Base-by-base conservation (phyloP, 2,329 filamentous ascomycete genomes). In the Juglanconis oblonga region DNA sequence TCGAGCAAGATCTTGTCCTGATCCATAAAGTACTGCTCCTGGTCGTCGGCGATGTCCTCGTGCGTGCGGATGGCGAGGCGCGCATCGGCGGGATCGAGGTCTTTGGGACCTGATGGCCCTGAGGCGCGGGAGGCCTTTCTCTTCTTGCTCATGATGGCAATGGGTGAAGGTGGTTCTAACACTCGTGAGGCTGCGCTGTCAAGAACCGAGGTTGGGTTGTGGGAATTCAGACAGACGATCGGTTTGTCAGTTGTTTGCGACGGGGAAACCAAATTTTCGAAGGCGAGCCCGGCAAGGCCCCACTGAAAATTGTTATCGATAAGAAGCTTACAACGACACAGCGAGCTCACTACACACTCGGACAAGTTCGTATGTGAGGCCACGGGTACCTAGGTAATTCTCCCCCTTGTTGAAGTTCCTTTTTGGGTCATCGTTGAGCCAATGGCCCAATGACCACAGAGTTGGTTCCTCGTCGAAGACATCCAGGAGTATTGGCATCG, bases 21-120 rank as follows among this genome's bases (percentile, higher is more conserved):
- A 65, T 93, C 89, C 62, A 93, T 80, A 69, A 94, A 91, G 73
- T 97, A 96, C 72, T 97, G 92, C 73, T 99, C 95, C 73, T 97
- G 92, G 1, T 92, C 96, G 72, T 97, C 89, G 65, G 93, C 91
- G 67, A 99, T 88, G 75, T 96, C 92, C 74, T 94, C 87, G 73
- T 84, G 94, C 2, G 85, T 87, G 51, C 74, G 79, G 67, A 87
- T 78, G 31, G 80, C 81, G 14, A 92, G 81, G 55, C 86, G 85
- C 40, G 87, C 84, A 64, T 87, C 86, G 36, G 77, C 75, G 52
- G 78, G 70, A 69, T 87, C 76, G 62, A 84, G 70, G 38, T 86
- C 84, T 62, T 78, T 79, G 3, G 84, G 83, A 3, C 82, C 83
- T 8, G 75, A 76, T 24, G 79, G 74, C 62, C 73, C 76, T 36